Conservation (phyloP, 2,329 filamentous ascomycete genomes). For the Colletotrichum incanum region DNA sequence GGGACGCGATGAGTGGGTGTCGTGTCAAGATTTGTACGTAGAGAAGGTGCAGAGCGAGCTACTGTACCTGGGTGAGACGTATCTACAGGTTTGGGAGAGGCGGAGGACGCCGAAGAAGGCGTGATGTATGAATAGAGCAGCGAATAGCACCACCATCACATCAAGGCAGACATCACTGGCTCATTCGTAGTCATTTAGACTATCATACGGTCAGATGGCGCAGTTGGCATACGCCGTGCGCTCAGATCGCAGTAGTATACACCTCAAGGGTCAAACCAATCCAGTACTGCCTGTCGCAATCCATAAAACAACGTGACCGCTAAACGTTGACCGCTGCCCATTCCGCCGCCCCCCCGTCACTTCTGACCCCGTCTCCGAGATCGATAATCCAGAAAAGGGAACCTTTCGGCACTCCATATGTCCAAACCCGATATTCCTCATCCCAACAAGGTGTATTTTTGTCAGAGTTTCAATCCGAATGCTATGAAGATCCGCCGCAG, state of each 20-base stretch:
- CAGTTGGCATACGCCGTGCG: slow-evolving; percentile 28
- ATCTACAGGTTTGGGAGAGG: slow-evolving; percentile 96
- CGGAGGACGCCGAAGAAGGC: slow-evolving; percentile 69
- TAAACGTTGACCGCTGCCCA: slow-evolving; percentile 41
- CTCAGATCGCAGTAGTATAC: slow-evolving; percentile 37
- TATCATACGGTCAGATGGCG: slow-evolving; percentile 31
- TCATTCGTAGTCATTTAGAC: slow-evolving; percentile 42
- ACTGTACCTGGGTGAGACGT: slow-evolving; percentile 92
- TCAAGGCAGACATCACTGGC: background rate
- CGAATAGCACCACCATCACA: background rate
- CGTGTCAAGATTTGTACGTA: slow-evolving; percentile 94
- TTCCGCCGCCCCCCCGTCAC: slow-evolving; percentile 22
- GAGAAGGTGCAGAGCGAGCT: slow-evolving; percentile 91
- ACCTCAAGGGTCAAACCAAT: slow-evolving; percentile 37
- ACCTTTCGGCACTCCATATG: slow-evolving; percentile 28
- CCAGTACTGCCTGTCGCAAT: slow-evolving; percentile 38
- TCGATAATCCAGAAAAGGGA: slow-evolving; percentile 11
- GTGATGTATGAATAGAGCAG: slow-evolving; percentile 17
- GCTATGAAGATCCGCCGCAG: slow-evolving; percentile 37
- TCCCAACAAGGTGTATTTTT: slow-evolving; percentile 40
- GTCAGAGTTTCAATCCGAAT: slow-evolving; percentile 38
- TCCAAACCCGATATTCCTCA: slow-evolving; percentile 39
- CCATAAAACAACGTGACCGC: slow-evolving; percentile 43
- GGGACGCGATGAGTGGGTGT: slow-evolving; percentile 88
- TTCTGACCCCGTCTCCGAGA: slow-evolving; percentile 32